A percentile compares a stretch with the other conserved stretches of the same genome.
phyloP scores from a whole-genome alignment of 148 eudicot species.

The Camellia japonica region DNA sequence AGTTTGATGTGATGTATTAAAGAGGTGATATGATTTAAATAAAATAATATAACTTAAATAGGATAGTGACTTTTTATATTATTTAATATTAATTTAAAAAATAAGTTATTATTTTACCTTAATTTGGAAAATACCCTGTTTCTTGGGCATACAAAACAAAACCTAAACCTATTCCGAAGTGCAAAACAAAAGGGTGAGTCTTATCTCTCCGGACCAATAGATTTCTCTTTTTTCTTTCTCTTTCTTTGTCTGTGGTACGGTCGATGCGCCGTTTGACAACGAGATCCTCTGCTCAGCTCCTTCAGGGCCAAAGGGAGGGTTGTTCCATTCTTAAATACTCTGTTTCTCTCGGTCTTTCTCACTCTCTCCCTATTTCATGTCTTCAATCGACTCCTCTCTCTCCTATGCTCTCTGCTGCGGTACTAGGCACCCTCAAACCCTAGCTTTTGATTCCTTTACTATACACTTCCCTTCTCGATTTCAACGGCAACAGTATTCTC shows the following conservation, averaged over 20 bases:
- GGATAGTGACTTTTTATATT: too few species aligned
- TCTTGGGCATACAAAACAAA: not conserved
- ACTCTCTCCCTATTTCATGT: conserved; percentile 19
- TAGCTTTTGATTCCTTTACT: conserved; percentile 30
- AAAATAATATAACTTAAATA: too few species aligned
- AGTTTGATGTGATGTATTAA: too few species aligned
- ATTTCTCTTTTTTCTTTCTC: not conserved
- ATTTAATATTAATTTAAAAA: too few species aligned
- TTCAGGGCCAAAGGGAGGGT: conserved; percentile 4
- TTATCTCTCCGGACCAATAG: not conserved
- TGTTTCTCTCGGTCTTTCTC: conserved; percentile 15
- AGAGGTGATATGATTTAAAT: too few species aligned
- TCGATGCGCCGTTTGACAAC: conserved; percentile 16
- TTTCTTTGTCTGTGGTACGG: not conserved
- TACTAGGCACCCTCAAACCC: conserved; percentile 20
- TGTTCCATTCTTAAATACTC: conserved; percentile 26
- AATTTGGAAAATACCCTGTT: too few species aligned
- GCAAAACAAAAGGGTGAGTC: too few species aligned
- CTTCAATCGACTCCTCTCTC: conserved; percentile 27
- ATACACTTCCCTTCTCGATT: conserved; percentile 19
- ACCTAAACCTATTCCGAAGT: not conserved
- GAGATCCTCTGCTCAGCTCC: conserved; percentile 5
- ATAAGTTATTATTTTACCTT: too few species aligned
- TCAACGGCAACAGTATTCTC: not conserved
- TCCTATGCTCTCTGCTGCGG: conserved; percentile 4